Evolutionary conservation across 2,329 filamentous ascomycete species (phyloP), one percentile per base, ranked within the genome.

Genomic region (Colletotrichum chlorophyti): DNA sequence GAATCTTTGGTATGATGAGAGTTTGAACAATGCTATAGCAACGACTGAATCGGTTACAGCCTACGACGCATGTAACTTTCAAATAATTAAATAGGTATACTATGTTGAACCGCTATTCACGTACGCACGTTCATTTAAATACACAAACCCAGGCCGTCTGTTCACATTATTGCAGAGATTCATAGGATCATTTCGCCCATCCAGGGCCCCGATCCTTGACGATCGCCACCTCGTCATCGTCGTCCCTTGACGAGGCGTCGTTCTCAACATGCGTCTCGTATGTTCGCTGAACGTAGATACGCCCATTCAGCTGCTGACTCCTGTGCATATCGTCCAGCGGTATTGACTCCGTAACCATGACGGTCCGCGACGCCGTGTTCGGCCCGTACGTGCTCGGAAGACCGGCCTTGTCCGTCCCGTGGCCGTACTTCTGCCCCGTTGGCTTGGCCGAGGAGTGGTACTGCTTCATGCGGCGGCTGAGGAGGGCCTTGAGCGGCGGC

Each of bases 401-500:
- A 10, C 27, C 34, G 24, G 11, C 43, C 5, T 29, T 29, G 17
- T 23, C 37, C 15, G 11, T 15, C 1, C 24, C 27, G 5, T 23
- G 10, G 10, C 31, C 58, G 29, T 55, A 49, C 1, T 24, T 48
- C 19, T 54, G 42, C 12, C 27, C 26, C 3, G 51, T 27, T 23
- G 11, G 52, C 15, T 58, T 62, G 5, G 21, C 38, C 1, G 10
- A 9, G 6, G 32, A 29, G 54, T 40, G 23, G 26, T 60, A 61
- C 5, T 60, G 57, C 38, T 27, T 48, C 8, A 64, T 49, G 11
- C 52, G 21, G 1, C 54, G 53, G 3, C 63, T 54, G 21, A 66
- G 48, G 37, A 67, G 27, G 11, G 50, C 45, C 29, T 66, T 67
- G 53, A 67, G 62, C 1, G 65, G 50, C 1, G 58, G 63, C 7